Base-by-base conservation (phyloP, 495 filamentous ascomycete genomes). In the Trichoderma gamsii region DNA sequence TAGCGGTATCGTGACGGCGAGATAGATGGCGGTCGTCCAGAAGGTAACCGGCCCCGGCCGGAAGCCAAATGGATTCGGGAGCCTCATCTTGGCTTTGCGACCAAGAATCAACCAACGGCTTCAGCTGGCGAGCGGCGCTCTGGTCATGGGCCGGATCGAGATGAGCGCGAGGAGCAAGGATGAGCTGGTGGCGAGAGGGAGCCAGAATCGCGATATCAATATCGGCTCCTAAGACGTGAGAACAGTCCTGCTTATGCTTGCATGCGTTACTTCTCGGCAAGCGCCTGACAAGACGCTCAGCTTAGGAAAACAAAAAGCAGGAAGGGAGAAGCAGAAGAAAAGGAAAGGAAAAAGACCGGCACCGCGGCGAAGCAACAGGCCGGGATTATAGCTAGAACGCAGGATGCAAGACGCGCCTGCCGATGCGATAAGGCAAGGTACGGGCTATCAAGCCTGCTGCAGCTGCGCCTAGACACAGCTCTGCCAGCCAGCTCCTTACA, bases 21-120 rank as follows among this genome's bases (percentile, higher is more conserved):
- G 76, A 73, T 94, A 95, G 49, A 89, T 81, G 70, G 86, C 71
- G 3, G 87, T 85, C 15, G 86, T 87, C 79, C 91, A 86, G 67
- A 93, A 80, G 13, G 89, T 92, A 12, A 94, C 91, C 18, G 88
- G 85, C 71, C 86, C 82, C 41, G 89, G 81, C 63, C 76, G 75
- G 71, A 86, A 86, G 11, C 81, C 78, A 66, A 85, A 76, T 0
- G 83, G 82, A 69, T 83, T 85, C 0, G 11, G 27, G 41, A 44
- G 23, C 25, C 18, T 66, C 65, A 66, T 66, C 9, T 16, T 41
- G 43, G 23, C 41, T 32, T 32, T 13, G 56, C 56, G 56, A 61
- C n/a, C 27, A 32, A 61, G 27, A 29, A 12, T 9, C 13, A n/a
- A 49, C 13, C 13, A 13, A 29, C 27, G 56, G 11, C 56, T 13